Base-by-base conservation (phyloP, 2,329 filamentous ascomycete species). In the Ascochyta koolunga region DNA sequence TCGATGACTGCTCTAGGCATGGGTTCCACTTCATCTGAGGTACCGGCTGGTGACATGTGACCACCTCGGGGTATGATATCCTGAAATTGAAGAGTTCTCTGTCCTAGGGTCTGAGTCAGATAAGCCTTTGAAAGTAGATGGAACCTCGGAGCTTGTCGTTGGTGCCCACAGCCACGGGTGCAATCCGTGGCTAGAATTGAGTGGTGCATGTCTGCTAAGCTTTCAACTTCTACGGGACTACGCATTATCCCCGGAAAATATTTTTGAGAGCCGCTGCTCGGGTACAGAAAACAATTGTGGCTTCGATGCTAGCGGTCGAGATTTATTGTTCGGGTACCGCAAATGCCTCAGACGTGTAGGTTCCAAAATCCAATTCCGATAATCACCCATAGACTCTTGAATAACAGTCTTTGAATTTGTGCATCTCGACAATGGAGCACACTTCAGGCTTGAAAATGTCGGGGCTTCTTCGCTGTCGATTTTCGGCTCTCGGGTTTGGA, bases 141-240 rank as follows among this genome's bases (percentile, higher is more conserved):
- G 16, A 19, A 16, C 11, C 27, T 15, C 2, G 11, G 27, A 29
- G 27, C 27, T n/a, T 39, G 21, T 7, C 21, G 13, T 11, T 10
- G 37, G 16, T 10, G 37, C 19, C 19, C 37, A 24, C 11, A 39
- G 19, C 19, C 37, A 37, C 11, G 35, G 35, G 19, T 37, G 35
- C 18, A 37, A 7, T 25, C 33, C 47, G n/a, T 27, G 15, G 5
- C 5, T 39, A 4, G 40, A 21, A 24, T 51, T 39, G n/a, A 40
- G 35, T 4, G 48, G 48, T 5, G 40, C 29, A 21, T 33, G 21
- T 21, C 35, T 44, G 9, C 13, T 45, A 15, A 44, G 9, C 16
- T 51, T 51, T 27, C 45, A 51, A 16, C 40, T 35, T 27, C 48
- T 51, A 7, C 19, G 9, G 16, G 31, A 25, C 48, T 35, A 51